Percentiles rank a stretch among this genome's conserved stretches.
These are phyloP conservation scores for Lactarius sanguifluus DNA, from an alignment of 768 basidiomycete species.

Conservation along the genomic window DNA sequence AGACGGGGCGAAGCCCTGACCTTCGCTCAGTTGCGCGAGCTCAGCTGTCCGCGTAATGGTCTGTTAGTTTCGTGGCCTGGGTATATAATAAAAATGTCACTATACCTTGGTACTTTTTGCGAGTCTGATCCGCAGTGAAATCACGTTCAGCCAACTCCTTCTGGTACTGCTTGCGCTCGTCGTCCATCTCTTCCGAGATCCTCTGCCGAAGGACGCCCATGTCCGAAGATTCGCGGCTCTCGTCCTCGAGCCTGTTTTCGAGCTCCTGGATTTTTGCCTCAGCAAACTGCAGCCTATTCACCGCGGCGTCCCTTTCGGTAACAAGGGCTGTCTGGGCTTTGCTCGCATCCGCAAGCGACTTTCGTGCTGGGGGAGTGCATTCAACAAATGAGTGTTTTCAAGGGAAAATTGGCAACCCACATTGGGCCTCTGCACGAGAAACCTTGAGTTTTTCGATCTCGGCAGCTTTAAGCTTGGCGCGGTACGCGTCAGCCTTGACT, in stretches of 20 bases:
- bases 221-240: conserved; percentile 65
- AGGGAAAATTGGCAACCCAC: conserved; percentile 39
- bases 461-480: conserved; percentile 60
- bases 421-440: conserved; percentile 60
- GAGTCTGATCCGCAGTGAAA: conserved; percentile 74
- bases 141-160: conserved; percentile 80
- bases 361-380: conserved; percentile 46
- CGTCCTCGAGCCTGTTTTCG: conserved; percentile 63
- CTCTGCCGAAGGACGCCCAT: conserved; percentile 62
- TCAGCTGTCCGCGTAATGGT: conserved; percentile 51
- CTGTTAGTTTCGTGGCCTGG: conserved; percentile 7
- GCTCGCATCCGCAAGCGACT: conserved; percentile 61
- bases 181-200: conserved; percentile 73
- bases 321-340: conserved; percentile 51
- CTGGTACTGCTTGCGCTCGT: conserved; percentile 73
- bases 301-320: conserved; percentile 52
- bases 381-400: neutral
- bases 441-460: conserved; percentile 69
- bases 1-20: conserved; percentile 37
- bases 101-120: conserved; percentile 83
- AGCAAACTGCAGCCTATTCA: conserved; percentile 49
- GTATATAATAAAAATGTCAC: neutral
- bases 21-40: conserved; percentile 77
- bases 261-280: conserved; percentile 58
- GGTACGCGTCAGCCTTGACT: conserved; percentile 57